A percentile compares a stretch with the other conserved stretches of the same genome.
phyloP scores from a whole-genome alignment of 306 rosid species.

The cucumber (Cucumis sativus) region DNA sequence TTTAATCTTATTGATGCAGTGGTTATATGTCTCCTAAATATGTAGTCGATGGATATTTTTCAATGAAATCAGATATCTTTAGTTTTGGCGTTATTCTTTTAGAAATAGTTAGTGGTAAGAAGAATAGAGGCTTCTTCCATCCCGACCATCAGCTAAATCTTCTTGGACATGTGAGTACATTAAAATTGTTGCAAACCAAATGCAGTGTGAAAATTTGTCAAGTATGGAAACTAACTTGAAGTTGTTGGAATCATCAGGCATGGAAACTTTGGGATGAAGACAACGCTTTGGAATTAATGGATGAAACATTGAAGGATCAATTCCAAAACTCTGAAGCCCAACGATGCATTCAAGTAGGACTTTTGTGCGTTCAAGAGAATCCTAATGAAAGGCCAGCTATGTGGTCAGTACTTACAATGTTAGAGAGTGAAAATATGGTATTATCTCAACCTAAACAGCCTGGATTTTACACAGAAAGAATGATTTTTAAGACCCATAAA shows the following conservation, averaged over 20 bases:
- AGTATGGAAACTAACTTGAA: not conserved
- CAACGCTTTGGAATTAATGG: slow-evolving; percentile 12
- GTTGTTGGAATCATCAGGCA: not conserved
- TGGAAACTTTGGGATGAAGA: slow-evolving; percentile 17
- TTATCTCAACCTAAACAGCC: slow-evolving; percentile 15
- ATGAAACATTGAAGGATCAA: not conserved
- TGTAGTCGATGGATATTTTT: slow-evolving; percentile 17
- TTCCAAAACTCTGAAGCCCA: slow-evolving; percentile 9
- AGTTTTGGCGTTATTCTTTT: slow-evolving; percentile 39
- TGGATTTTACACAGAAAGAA: slow-evolving; percentile 14
- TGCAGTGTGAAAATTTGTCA: not conserved
- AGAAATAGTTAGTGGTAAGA: slow-evolving; percentile 37
- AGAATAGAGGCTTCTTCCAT: slow-evolving; percentile 16
- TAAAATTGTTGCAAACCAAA: not conserved
- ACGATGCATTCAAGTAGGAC: slow-evolving; percentile 17
- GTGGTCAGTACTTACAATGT: slow-evolving; percentile 18
- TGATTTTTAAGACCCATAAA: not conserved
- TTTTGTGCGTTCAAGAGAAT: slow-evolving; percentile 17
- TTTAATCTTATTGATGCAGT: not conserved
- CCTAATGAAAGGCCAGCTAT: slow-evolving; percentile 20
- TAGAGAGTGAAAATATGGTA: slow-evolving; percentile 11
- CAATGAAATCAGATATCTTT: slow-evolving; percentile 27
- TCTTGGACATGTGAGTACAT: slow-evolving; percentile 13
- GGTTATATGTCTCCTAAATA: slow-evolving; percentile 34
- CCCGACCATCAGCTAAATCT: slow-evolving; percentile 14